A percentile compares a stretch with the other conserved stretches of the same genome.
Evolutionary conservation across 768 basidiomycete species (phyloP).

Genomic region (Erythrobasidium yunnanense): DNA sequence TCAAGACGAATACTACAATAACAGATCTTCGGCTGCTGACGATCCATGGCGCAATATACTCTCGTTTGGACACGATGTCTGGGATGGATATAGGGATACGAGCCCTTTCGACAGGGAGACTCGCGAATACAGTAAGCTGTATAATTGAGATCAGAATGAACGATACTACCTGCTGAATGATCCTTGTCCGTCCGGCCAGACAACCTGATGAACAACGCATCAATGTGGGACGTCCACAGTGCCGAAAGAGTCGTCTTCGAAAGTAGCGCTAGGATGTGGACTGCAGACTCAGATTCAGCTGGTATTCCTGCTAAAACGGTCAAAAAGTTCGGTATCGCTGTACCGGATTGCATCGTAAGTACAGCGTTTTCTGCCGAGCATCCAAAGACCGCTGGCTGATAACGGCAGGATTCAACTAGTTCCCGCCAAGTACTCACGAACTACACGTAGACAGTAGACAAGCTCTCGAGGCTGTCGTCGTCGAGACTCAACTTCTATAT

Average conservation of each 20-base stretch:
- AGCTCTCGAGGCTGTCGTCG: neutral
- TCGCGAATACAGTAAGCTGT: slow-evolving; percentile 4
- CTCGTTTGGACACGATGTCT: neutral
- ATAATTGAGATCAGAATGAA: neutral
- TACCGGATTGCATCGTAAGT: slow-evolving; percentile 5
- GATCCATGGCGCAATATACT: neutral
- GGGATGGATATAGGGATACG: neutral
- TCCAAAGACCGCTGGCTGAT: too few species aligned
- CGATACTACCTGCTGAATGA: neutral
- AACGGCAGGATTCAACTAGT: neutral
- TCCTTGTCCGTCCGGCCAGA: neutral
- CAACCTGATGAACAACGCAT: neutral
- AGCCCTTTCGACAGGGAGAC: slow-evolving; percentile 1
- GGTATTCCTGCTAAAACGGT: neutral
- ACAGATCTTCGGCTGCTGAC: neutral
- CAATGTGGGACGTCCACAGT: neutral
- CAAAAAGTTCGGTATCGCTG: slow-evolving; percentile 4
- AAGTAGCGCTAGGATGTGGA: neutral
- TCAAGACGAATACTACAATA: neutral
- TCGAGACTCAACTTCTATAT: neutral
- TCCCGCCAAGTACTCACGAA: neutral
- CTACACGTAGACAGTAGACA: neutral
- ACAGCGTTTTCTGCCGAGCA: neutral
- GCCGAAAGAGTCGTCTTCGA: slow-evolving; percentile 15
- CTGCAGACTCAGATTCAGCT: neutral